These are phyloP conservation scores for Omphalea diandra DNA, from an alignment of 441 rosid species.

Conservation along the genomic window DNA sequence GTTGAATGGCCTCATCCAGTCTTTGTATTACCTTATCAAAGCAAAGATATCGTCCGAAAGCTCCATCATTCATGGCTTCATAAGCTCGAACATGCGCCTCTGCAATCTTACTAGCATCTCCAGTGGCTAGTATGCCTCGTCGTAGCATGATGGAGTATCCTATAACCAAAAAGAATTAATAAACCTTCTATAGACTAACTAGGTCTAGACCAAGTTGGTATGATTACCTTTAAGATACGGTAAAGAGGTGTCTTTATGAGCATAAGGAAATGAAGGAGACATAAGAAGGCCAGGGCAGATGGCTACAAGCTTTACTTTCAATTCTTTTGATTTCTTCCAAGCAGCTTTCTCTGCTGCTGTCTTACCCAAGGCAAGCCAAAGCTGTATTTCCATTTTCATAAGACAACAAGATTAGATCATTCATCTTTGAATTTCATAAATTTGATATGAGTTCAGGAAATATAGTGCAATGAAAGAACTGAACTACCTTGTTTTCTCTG, in stretches of 20 bases:
- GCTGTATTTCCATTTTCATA: conserved; percentile 24
- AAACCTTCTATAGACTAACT: too few species aligned
- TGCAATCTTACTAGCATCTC: conserved; percentile 33
- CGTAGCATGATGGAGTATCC: conserved; percentile 35
- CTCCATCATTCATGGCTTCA: conserved; percentile 39
- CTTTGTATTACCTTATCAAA: conserved; percentile 28
- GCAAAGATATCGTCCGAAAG: conserved; percentile 37
- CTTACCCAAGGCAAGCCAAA: conserved; percentile 46
- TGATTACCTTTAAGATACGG: conserved; percentile 46
- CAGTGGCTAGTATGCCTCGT: conserved; percentile 30
- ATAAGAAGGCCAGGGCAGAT: conserved; percentile 42
- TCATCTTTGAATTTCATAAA: not conserved
- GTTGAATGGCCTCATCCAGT: conserved; percentile 29
- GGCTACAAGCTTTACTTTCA: conserved; percentile 37
- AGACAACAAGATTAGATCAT: not conserved
- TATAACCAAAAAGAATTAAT: too few species aligned
- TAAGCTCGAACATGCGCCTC: conserved; percentile 35
- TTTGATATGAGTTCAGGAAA: too few species aligned
- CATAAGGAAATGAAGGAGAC: conserved; percentile 31
- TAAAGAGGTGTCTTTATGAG: conserved; percentile 19
- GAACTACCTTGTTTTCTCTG: conserved; percentile 37
- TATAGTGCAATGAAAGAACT: too few species aligned
- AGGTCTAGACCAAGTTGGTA: not conserved
- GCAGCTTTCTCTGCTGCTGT: conserved; percentile 38
- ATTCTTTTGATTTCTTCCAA: conserved; percentile 38